Percentiles rank a stretch among this genome's conserved stretches.
Conservation (phyloP, 768 basidiomycete species). For the Lactarius vividus region DNA sequence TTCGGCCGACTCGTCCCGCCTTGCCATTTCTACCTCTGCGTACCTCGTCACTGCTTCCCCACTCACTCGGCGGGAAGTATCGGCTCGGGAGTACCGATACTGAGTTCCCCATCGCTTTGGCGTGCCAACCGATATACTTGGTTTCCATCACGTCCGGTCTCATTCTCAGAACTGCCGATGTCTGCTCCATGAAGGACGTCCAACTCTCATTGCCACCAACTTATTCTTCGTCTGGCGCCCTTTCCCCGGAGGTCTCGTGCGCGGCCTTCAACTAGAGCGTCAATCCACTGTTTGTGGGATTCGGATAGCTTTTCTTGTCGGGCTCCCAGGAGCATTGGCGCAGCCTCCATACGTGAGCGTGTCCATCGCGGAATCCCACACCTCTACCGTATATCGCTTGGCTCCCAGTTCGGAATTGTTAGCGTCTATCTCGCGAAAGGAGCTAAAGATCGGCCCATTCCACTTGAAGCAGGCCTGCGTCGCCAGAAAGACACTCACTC, state of each 20-base stretch:
- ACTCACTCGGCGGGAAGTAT: constrained; percentile 15
- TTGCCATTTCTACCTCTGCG: constrained; percentile 8
- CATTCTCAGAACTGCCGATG: constrained; percentile 12
- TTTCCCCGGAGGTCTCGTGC: constrained; percentile 1
- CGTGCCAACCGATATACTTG: constrained; percentile 2
- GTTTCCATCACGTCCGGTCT: constrained; percentile 13
- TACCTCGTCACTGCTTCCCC: constrained; percentile 11
- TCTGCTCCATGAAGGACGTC: constrained; percentile 8
- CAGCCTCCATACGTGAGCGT: constrained; percentile 15
- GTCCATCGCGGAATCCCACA: constrained; percentile 14
- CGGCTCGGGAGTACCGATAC: not conserved
- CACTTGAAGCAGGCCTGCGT: not conserved
- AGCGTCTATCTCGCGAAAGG: constrained; percentile 12
- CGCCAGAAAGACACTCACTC: constrained; percentile 3
- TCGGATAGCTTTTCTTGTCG: constrained; percentile 1
- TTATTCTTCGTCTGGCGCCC: not conserved
- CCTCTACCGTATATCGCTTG: constrained; percentile 11
- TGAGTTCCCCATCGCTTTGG: constrained; percentile 15
- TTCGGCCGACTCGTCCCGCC: constrained; percentile 9
- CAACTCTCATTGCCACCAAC: constrained; percentile 4
- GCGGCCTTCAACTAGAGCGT: constrained; percentile 12
- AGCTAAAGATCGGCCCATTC: constrained; percentile 20
- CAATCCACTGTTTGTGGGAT: constrained; percentile 12
- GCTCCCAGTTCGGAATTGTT: constrained; percentile 6
- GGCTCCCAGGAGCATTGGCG: constrained; percentile 15